Evolutionary conservation across 2,329 filamentous ascomycete genomes (phyloP).

Genomic region (Eutypa lata): DNA sequence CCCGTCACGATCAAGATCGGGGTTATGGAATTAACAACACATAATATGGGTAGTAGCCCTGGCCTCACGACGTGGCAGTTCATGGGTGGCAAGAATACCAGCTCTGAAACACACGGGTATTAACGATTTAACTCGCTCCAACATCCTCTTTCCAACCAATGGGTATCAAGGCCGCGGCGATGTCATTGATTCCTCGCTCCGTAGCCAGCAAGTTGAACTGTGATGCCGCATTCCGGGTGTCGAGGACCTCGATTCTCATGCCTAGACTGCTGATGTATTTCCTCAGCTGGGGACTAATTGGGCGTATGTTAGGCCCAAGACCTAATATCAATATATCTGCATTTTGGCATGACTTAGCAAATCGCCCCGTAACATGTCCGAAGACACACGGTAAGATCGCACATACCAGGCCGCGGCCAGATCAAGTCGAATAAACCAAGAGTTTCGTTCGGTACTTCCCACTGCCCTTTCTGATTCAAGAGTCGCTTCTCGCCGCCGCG

Average conservation of each 20-base stretch:
- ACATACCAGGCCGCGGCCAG: constrained; percentile 84
- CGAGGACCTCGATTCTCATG: constrained; percentile 81
- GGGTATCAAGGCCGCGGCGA: constrained; percentile 85
- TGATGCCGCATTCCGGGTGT: constrained; percentile 89
- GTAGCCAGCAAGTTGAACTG: constrained; percentile 96
- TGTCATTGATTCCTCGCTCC: constrained; percentile 78
- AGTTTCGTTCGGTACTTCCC: constrained; percentile 66
- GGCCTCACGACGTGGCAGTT: too few relatives aligned
- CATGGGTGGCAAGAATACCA: too few relatives aligned
- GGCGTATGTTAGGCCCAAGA: constrained; percentile 70
- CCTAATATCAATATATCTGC: constrained; percentile 87
- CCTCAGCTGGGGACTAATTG: constrained; percentile 72
- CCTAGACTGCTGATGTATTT: constrained; percentile 72
- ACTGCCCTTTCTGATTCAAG: constrained; percentile 75
- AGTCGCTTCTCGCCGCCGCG: constrained; percentile 41
- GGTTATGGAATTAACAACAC: too few relatives aligned
- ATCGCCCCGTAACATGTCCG: neutral
- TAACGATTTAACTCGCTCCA: constrained; percentile 29
- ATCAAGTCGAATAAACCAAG: constrained; percentile 75
- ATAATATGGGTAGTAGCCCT: too few relatives aligned
- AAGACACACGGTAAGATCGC: constrained; percentile 1
- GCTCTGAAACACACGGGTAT: neutral
- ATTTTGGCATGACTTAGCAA: neutral
- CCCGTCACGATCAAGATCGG: too few relatives aligned
- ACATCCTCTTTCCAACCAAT: constrained; percentile 72